These are phyloP conservation scores for Delphinella strobiligena DNA, from an alignment of 2,329 filamentous ascomycete species.

Conservation along the genomic window DNA sequence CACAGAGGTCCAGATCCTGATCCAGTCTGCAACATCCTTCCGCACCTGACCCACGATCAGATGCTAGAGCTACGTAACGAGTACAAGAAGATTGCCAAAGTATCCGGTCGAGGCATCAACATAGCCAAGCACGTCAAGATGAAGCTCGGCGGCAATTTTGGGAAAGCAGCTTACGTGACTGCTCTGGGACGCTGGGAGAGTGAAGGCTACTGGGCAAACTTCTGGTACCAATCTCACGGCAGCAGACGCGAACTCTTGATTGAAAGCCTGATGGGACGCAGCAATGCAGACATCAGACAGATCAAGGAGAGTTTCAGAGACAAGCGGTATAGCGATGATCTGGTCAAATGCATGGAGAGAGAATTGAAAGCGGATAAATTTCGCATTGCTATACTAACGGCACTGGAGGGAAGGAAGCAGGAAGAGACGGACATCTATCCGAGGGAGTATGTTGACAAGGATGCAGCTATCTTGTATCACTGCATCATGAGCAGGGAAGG, in stretches of 20 bases:
- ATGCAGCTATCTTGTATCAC: constrained; percentile 60
- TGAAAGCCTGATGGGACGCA: constrained; percentile 80
- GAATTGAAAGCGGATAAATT: constrained; percentile 96
- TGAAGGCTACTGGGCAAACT: constrained; percentile 96
- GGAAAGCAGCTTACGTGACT: constrained; percentile 83
- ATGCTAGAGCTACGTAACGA: constrained; percentile 74
- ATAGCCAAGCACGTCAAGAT: constrained; percentile 77
- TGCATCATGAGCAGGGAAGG: constrained; percentile 61
- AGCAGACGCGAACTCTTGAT: constrained; percentile 81
- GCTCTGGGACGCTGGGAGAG: constrained; percentile 84
- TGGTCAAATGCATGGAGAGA: constrained; percentile 76
- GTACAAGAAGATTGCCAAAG: constrained; percentile 84
- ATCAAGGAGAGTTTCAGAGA: constrained; percentile 87
- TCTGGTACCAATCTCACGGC: constrained; percentile 86
- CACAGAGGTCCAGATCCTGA: constrained; percentile 52
- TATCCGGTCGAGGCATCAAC: constrained; percentile 69
- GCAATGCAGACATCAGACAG: constrained; percentile 70
- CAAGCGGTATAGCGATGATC: constrained; percentile 76
- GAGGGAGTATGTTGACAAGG: constrained; percentile 46
- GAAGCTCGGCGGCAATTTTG: constrained; percentile 65
- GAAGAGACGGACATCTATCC: constrained; percentile 57
- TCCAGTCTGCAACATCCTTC: constrained; percentile 71
- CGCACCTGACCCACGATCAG: constrained; percentile 74
- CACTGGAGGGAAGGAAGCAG: constrained; percentile 72
- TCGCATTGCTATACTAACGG: constrained; percentile 72